Conservation (phyloP, 1,284 basidiomycete species). For the Ceratobasidium sp. region DNA sequence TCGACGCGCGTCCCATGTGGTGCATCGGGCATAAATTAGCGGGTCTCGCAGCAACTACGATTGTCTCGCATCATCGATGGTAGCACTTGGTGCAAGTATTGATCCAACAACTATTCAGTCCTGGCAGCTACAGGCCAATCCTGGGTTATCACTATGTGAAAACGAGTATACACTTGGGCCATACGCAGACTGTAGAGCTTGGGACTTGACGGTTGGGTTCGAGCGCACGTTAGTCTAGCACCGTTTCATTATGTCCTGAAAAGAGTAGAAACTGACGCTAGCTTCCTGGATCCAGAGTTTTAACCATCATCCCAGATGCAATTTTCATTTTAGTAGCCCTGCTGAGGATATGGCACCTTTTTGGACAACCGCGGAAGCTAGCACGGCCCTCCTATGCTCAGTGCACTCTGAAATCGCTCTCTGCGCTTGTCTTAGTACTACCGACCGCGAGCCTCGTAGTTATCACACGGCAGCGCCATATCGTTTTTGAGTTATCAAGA, state of each 20-base stretch:
- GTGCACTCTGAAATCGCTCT: neutral
- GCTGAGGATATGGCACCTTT: conserved; percentile 10
- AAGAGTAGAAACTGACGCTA: neutral
- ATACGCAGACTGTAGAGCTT: neutral
- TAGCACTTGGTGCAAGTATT: neutral
- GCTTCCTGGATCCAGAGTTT: neutral
- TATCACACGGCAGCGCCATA: neutral
- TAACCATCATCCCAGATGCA: neutral
- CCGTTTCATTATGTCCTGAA: neutral
- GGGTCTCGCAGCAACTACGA: neutral
- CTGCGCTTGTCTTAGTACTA: neutral
- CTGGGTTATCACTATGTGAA: neutral
- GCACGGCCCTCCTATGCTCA: neutral
- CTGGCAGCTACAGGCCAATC: neutral
- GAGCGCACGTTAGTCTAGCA: conserved; percentile 2
- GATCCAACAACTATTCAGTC: neutral
- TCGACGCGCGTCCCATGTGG: neutral
- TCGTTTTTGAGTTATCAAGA: neutral
- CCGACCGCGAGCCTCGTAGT: neutral
- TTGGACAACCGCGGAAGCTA: neutral
- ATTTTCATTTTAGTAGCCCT: neutral
- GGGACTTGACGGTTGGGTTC: conserved; percentile 17
- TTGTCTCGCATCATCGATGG: neutral
- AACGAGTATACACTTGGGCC: conserved; percentile 7
- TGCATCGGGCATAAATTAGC: neutral